These are phyloP conservation scores for Russula olivacea DNA, from an alignment of 768 basidiomycete genomes.

Conservation along the genomic window DNA sequence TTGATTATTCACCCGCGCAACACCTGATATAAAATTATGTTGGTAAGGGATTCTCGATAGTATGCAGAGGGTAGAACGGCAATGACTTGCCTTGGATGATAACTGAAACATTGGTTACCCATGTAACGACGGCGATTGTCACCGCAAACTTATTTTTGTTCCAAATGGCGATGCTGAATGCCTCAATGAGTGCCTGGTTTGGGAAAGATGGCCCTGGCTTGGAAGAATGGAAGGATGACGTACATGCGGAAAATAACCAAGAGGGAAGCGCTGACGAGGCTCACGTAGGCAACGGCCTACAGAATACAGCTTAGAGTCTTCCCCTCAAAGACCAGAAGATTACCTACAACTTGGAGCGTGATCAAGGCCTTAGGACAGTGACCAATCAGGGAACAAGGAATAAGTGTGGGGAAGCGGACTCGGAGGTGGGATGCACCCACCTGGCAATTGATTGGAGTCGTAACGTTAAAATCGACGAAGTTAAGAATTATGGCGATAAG, in stretches of 20 bases:
- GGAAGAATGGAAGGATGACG: not conserved
- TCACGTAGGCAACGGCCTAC: no score
- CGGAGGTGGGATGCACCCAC: not conserved
- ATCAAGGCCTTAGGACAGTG: no score
- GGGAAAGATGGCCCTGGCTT: not conserved
- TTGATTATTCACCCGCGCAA: not conserved
- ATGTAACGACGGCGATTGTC: not conserved
- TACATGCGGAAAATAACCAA: no score
- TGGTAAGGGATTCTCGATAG: not conserved
- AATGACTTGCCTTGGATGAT: not conserved
- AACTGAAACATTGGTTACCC: not conserved
- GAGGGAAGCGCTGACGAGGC: no score
- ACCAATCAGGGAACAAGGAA: no score
- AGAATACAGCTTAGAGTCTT: no score
- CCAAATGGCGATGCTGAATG: not conserved
- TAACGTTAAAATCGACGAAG: not conserved
- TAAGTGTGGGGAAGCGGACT: no score
- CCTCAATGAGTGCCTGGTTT: not conserved
- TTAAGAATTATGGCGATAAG: not conserved
- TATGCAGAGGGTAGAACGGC: not conserved
- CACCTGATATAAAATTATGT: not conserved
- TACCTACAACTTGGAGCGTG: no score
- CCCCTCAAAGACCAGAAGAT: no score
- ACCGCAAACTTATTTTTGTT: not conserved
- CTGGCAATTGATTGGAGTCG: not conserved